Base-by-base conservation (phyloP, 2,329 filamentous ascomycete species). In the Aspergillus fumigatus region DNA sequence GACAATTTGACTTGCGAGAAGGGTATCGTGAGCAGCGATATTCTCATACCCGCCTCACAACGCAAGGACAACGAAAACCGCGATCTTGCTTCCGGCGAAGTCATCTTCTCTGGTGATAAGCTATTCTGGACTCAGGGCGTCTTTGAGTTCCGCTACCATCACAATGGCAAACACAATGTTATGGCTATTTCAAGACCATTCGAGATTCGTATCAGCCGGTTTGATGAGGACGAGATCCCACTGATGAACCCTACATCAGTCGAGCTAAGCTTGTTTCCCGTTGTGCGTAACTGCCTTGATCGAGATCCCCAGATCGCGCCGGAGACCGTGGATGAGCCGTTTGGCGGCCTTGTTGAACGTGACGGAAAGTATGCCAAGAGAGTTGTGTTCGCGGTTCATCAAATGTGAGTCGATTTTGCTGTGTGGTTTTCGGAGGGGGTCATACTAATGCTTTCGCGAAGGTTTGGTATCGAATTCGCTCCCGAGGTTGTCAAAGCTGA, bases 101-200 rank as follows among this genome's bases (percentile, higher is more conserved):
- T 97, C 68, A 75, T 90, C 11, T 97, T 99, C 70, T 81, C 87
- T 9, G 92, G 94, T 50, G 92, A 97, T 77, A 96, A 96, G 76
- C 82, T 97, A 2, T 99, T 91, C 88, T 99, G 94, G 94, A 96
- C 89, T 0, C 89, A 93, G 59, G 94, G 94, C 54, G 89, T 95
- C 3, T 99, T 96, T 69, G 94, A 99, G 70, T 95, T 99, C 79
- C 87, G 94, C 43, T 97, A 97, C 75, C 94, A 99, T 75, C 94
- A 99, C 74, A 88, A 90, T 64, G 92, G 92, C 55, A 89, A 88
- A 67, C 92, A 99, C 75, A 90, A 89, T 63, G 92, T 96, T 68
- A 94, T 99, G 89, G 86, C 91, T 19, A 89, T 97, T 59, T 97
- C 92, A 4, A 84, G 91, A 64, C 92, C 94, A 0, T 99, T 99